Percentiles rank a stretch among this genome's conserved stretches.
These are phyloP conservation scores for Talaromyces sp. DNA, from an alignment of 2,329 filamentous ascomycete genomes.

Conservation along the genomic window DNA sequence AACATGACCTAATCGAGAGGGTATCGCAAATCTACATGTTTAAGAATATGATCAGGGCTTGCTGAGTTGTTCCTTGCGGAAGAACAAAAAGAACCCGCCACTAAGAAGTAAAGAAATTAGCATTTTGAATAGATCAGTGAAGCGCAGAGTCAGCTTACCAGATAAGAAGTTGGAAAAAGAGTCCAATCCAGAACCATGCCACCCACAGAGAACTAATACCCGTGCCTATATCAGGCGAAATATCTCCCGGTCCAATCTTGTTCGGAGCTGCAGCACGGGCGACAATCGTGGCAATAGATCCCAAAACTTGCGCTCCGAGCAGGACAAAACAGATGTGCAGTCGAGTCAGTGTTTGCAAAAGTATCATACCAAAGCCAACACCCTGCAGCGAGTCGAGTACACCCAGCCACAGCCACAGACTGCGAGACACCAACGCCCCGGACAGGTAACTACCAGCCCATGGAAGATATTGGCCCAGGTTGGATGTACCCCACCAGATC, in stretches of 20 bases:
- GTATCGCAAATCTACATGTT: neutral
- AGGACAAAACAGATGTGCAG: constrained; percentile 61
- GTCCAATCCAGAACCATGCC: constrained; percentile 57
- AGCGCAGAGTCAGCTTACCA: constrained; percentile 47
- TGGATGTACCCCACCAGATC: constrained; percentile 60
- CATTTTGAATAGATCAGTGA: constrained; percentile 15
- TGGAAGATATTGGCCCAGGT: constrained; percentile 57
- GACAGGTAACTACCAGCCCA: constrained; percentile 54
- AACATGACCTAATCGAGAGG: neutral
- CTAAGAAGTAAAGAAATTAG: constrained; percentile 15
- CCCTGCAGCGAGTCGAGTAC: constrained; percentile 61
- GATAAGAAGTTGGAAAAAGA: constrained; percentile 54
- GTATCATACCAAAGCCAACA: constrained; percentile 63
- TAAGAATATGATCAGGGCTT: constrained; percentile 28
- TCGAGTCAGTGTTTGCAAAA: constrained; percentile 60
- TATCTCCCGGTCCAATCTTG: constrained; percentile 54
- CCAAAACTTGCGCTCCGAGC: constrained; percentile 56
- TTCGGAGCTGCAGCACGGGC: constrained; percentile 58
- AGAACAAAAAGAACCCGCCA: constrained; percentile 38
- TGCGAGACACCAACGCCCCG: constrained; percentile 52
- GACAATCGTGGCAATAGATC: constrained; percentile 57
- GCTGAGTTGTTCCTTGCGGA: constrained; percentile 41
- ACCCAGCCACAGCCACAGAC: constrained; percentile 63
- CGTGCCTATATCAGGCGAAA: constrained; percentile 58
- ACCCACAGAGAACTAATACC: constrained; percentile 42